A percentile compares a stretch with the other conserved stretches of the same genome.
Conservation (phyloP, 2,329 filamentous ascomycete species). For the Alternaria sp. region DNA sequence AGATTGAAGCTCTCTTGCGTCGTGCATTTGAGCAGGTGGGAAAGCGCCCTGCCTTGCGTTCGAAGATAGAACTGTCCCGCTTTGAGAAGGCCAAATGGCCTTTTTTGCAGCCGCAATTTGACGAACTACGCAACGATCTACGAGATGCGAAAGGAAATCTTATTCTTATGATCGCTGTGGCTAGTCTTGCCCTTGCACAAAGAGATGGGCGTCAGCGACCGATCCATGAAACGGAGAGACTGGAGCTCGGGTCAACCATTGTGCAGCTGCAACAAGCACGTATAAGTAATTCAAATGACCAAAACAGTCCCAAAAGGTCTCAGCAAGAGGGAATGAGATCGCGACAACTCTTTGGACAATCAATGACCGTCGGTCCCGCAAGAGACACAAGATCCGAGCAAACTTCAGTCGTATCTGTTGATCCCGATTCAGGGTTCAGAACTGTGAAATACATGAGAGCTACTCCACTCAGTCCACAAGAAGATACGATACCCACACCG, state of each 20-base stretch:
- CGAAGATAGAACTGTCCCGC: conserved; percentile 1
- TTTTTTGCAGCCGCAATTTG: conserved; percentile 16
- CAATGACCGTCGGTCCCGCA: too few species aligned
- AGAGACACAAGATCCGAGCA: too few species aligned
- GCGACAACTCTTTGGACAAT: too few species aligned
- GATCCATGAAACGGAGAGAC: neutral
- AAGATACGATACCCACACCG: too few species aligned
- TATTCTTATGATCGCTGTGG: conserved; percentile 14
- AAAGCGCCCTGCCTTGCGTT: neutral
- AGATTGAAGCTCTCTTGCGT: neutral
- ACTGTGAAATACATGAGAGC: too few species aligned
- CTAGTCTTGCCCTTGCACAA: conserved; percentile 4
- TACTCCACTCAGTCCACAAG: too few species aligned
- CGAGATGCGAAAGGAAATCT: conserved; percentile 15
- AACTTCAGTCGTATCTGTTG: too few species aligned
- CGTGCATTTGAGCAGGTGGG: neutral
- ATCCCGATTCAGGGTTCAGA: too few species aligned
- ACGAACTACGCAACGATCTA: conserved; percentile 13
- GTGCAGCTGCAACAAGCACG: neutral
- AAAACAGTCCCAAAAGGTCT: too few species aligned
- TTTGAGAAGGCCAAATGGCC: conserved; percentile 19
- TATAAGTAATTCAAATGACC: too few species aligned
- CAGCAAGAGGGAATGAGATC: too few species aligned
- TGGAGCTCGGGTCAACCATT: neutral
- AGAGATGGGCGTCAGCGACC: neutral